Conservation (phyloP, 768 basidiomycete species). For the Amanita pseudoporphyria region DNA sequence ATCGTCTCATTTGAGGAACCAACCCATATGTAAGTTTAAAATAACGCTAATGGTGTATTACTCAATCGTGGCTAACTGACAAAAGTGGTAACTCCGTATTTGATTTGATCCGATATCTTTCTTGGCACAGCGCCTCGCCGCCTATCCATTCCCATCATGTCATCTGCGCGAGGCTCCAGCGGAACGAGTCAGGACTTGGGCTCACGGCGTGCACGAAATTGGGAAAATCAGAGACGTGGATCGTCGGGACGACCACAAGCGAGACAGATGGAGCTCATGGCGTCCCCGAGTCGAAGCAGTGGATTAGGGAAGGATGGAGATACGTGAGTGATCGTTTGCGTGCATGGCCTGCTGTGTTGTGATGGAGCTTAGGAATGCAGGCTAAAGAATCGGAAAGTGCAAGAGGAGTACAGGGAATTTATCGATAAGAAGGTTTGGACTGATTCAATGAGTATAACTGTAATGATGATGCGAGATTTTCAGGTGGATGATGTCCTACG, state of each 20-base stretch:
- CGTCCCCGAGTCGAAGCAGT: conserved; percentile 70
- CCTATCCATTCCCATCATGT: too few species aligned
- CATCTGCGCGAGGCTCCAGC: background rate
- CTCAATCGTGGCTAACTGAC: too few species aligned
- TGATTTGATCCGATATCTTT: too few species aligned
- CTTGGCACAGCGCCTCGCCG: too few species aligned
- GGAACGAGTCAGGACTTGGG: background rate
- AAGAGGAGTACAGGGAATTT: conserved; percentile 60
- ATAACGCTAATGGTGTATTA: too few species aligned
- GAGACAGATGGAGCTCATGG: conserved; percentile 51
- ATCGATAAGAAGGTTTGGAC: conserved; percentile 52
- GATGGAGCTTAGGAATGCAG: conserved; percentile 34
- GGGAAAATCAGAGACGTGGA: background rate
- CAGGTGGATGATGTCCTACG: conserved; percentile 44
- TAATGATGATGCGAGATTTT: background rate
- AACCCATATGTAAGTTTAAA: too few species aligned
- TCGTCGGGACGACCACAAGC: conserved; percentile 3
- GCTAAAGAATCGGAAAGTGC: conserved; percentile 45
- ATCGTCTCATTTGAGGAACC: too few species aligned
- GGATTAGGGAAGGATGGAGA: conserved; percentile 69
- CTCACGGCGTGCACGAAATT: background rate
- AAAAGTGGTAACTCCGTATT: too few species aligned
- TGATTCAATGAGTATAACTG: background rate
- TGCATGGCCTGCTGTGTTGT: conserved; percentile 11
- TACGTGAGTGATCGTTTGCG: conserved; percentile 38